phyloP scores from a whole-genome alignment of 1,284 basidiomycete species.

The Pholiota adiposa region DNA sequence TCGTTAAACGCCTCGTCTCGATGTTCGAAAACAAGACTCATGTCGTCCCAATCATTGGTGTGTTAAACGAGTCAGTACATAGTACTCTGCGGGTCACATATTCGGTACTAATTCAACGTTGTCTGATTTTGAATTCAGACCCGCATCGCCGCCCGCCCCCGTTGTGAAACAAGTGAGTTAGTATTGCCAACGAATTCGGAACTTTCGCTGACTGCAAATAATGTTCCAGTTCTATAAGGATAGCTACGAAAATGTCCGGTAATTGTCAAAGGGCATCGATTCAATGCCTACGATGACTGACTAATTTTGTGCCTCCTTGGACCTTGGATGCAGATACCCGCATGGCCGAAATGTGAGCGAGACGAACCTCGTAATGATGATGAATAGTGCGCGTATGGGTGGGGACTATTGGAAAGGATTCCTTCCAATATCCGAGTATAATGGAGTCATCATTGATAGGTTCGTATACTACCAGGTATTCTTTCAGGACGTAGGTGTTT shows the following conservation, averaged over 20 bases:
- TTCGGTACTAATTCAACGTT: no score
- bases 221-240: not conserved
- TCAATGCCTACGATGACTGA: no score
- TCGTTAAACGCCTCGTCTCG: conserved; percentile 66
- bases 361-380: conserved; percentile 66
- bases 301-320: no score
- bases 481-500: conserved; percentile 29
- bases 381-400: conserved; percentile 85
- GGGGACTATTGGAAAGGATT: conserved; percentile 76
- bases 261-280: not conserved
- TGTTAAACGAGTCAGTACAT: conserved; percentile 71
- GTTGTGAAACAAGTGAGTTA: not conserved
- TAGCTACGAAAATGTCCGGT: conserved; percentile 2
- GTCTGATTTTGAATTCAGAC: no score
- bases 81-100: not conserved
- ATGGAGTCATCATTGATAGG: conserved; percentile 81
- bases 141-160: not conserved
- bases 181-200: not conserved
- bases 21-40: conserved; percentile 57
- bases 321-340: conserved; percentile 38
- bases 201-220: not conserved
- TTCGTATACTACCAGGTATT: conserved; percentile 81
- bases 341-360: conserved; percentile 50
- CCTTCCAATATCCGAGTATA: conserved; percentile 55
- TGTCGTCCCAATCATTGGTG: conserved; percentile 73